Percentiles rank a stretch among this genome's conserved stretches.
These are phyloP conservation scores for Yamadazyma olivae DNA, from an alignment of 805 yeast genomes.

Conservation along the genomic window DNA sequence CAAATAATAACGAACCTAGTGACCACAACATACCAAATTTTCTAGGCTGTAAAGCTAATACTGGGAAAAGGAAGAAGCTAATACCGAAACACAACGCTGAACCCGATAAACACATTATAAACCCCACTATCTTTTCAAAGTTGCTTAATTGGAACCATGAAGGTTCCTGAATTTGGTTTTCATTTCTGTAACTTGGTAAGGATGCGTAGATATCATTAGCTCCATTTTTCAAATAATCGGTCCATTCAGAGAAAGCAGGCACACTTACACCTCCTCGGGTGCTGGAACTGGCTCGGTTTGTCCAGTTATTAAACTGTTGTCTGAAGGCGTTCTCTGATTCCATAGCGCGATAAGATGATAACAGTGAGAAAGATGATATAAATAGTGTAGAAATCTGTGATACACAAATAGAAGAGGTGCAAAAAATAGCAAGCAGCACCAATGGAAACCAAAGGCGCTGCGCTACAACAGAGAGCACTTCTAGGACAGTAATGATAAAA, in stretches of 20 bases:
- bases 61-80: constrained; percentile 84
- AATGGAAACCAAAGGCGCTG: no score
- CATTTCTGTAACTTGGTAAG: constrained; percentile 57
- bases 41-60: constrained; percentile 82
- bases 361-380: no score
- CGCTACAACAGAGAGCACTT: no score
- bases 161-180: constrained; percentile 53
- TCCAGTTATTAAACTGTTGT: constrained; percentile 34
- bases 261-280: neutral
- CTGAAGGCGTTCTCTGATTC: constrained; percentile 18
- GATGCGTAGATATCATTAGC: constrained; percentile 60
- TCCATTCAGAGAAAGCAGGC: constrained; percentile 39
- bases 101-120: constrained; percentile 72
- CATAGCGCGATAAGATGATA: neutral
- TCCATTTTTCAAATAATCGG: constrained; percentile 38
- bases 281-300: constrained; percentile 2
- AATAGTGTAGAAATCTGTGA: no score
- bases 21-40: constrained; percentile 92
- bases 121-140: constrained; percentile 77
- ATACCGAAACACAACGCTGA: constrained; percentile 78
- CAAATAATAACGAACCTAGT: constrained; percentile 82
- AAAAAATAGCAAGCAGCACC: no score
- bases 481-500: no score
- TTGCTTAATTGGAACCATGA: constrained; percentile 73
- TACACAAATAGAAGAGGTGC: no score